Conservation (phyloP, 768 basidiomycete species). For the Trametes gibbosa region DNA sequence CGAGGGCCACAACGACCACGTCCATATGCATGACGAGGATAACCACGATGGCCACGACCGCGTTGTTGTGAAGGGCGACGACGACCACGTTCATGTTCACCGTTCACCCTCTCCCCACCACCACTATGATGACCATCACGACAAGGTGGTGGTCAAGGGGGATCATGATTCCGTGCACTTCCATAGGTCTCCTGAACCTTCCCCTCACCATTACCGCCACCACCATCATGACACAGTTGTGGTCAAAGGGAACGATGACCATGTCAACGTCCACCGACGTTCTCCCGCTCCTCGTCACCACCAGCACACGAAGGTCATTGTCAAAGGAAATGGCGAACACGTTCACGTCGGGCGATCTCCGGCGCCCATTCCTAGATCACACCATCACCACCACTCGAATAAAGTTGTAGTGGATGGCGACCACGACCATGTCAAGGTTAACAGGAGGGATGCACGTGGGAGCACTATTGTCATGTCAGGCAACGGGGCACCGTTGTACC, state of each 20-base stretch:
- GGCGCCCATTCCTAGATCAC: background rate
- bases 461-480: background rate
- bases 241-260: conserved; percentile 26
- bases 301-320: conserved; percentile 7
- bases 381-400: conserved; percentile 9
- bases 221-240: conserved; percentile 6
- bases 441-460: background rate
- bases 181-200: conserved; percentile 9
- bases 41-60: conserved; percentile 21
- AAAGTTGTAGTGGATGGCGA: conserved; percentile 2
- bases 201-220: conserved; percentile 5
- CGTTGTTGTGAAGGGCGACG: conserved; percentile 21
- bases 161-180: conserved; percentile 15
- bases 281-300: conserved; percentile 4
- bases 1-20: conserved; percentile 9
- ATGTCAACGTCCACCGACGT: conserved; percentile 19
- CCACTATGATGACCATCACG: conserved; percentile 18
- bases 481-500: background rate
- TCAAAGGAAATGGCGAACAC: conserved; percentile 25
- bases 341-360: conserved; percentile 17
- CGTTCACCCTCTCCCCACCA: conserved; percentile 13
- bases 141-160: conserved; percentile 21
- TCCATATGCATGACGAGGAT: conserved; percentile 17
- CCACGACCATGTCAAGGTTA: conserved; percentile 3
- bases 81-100: conserved; percentile 22